These are phyloP conservation scores for Veloboletus limbatus DNA, from an alignment of 1,284 basidiomycete genomes.

Conservation along the genomic window DNA sequence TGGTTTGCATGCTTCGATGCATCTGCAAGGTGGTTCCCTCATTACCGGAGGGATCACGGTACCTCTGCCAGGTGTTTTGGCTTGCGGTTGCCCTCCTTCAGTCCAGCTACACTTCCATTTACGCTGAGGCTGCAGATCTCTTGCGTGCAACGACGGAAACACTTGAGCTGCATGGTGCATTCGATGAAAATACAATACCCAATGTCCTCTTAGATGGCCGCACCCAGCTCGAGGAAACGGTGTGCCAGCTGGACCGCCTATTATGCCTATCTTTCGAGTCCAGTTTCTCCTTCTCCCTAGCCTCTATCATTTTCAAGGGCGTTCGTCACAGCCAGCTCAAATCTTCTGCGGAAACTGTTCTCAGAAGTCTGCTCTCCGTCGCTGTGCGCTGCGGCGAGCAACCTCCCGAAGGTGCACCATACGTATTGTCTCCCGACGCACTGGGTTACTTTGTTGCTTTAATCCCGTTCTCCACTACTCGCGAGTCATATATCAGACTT, in stretches of 20 bases:
- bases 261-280: conserved; percentile 76
- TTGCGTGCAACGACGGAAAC: conserved; percentile 67
- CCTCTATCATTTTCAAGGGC: conserved; percentile 84
- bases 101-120: conserved; percentile 72
- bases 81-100: conserved; percentile 79
- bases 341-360: conserved; percentile 54
- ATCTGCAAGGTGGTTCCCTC: conserved; percentile 76
- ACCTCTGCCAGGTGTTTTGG: conserved; percentile 80
- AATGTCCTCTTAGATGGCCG: conserved; percentile 66
- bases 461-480: conserved; percentile 64
- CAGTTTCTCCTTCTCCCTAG: conserved; percentile 78
- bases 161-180: conserved; percentile 58
- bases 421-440: conserved; percentile 54
- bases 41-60: conserved; percentile 66
- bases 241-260: conserved; percentile 70
- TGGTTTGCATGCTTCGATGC: conserved; percentile 86
- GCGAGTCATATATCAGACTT: conserved; percentile 53
- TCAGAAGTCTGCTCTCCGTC: conserved; percentile 56
- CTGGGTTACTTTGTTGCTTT: conserved; percentile 83
- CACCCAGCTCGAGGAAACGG: conserved; percentile 61
- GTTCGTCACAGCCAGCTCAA: conserved; percentile 66
- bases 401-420: conserved; percentile 38
- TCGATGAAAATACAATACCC: conserved; percentile 54
- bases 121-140: conserved; percentile 65
- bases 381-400: conserved; percentile 49